These are phyloP conservation scores for Backusella tuberculispora DNA, from an alignment of 192 early-diverging fungal species.

Conservation along the genomic window DNA sequence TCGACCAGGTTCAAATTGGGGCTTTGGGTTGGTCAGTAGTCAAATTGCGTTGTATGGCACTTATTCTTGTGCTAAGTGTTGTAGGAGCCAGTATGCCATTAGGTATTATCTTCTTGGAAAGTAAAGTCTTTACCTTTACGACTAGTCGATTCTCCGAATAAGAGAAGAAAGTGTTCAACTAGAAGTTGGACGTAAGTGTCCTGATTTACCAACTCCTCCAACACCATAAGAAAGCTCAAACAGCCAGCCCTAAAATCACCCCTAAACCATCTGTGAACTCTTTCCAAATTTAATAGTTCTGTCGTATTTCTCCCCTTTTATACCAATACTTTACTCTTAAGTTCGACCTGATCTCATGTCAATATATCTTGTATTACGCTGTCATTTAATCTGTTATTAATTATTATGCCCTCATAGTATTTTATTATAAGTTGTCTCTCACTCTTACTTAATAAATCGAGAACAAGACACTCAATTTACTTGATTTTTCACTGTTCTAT, in stretches of 20 bases:
- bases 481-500: too few species aligned
- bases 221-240: not conserved
- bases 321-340: too few species aligned
- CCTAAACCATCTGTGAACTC: not conserved
- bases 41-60: not conserved
- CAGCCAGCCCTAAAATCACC: too few species aligned
- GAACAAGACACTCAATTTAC: not conserved
- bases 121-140: not conserved
- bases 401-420: not conserved
- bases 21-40: conserved; percentile 15
- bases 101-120: not conserved
- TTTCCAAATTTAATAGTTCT: not conserved
- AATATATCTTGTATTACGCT: too few species aligned
- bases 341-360: too few species aligned
- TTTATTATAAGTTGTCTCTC: not conserved
- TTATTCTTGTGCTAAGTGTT: not conserved
- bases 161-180: not conserved
- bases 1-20: conserved; percentile 9
- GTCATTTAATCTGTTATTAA: too few species aligned
- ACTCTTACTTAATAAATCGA: not conserved
- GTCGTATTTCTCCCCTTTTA: too few species aligned
- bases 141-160: not conserved
- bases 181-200: not conserved
- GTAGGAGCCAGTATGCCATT: not conserved
- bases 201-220: not conserved